Evolutionary conservation across 148 eudicot species (phyloP), one percentile per base, ranked within the genome.

Genomic region (Linanthus parryae): DNA sequence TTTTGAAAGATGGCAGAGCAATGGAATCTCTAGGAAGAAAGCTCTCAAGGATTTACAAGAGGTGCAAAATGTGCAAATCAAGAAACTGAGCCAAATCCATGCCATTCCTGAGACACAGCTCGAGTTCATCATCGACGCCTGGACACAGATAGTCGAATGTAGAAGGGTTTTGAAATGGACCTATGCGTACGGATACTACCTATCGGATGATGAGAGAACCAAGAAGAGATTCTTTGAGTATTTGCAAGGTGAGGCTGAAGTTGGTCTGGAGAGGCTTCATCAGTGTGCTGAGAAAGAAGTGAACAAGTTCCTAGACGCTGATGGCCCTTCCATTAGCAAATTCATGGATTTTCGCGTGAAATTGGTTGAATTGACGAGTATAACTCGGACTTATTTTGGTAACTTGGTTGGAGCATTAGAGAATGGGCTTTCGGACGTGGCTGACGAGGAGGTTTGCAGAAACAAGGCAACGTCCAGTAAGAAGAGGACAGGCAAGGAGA

Each of bases 91-190:
- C 52, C 75, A 79, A 51, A 68, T 46, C 40, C 75, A 74, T 56
- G 55, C 60, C 46, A 69, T 67, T 48, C 80, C 97, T 4, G 84
- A 71, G 59, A 57, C 84, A 10, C 82, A 77, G 34, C 80, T 88
- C 48, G 75, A 74, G 49, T 84, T 88, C 64, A 59, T 88, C 23
- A 33, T 69, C 31, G 85, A 89, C 64, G 90, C 94, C 9, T 89
- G 97, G 94, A 64, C 56, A 41, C 95, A 85, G 85, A 79, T 86
- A 21, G 72, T 82, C 36, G 86, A 86, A 51, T 86, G 95, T 66
- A 72, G 95, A 52, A 75, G 78, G 50, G 88, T 86, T 37, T 57
- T 82, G 34, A 85, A 76, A 61, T 81, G 95, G 88, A 78, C 88
- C 1, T 85, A 79, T 55, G 95, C 88, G 10, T 86, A 82, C 63